Evolutionary conservation across 2,329 filamentous ascomycete species (phyloP), one percentile per base, ranked within the genome.

Genomic region (Botrytis fragariae): DNA sequence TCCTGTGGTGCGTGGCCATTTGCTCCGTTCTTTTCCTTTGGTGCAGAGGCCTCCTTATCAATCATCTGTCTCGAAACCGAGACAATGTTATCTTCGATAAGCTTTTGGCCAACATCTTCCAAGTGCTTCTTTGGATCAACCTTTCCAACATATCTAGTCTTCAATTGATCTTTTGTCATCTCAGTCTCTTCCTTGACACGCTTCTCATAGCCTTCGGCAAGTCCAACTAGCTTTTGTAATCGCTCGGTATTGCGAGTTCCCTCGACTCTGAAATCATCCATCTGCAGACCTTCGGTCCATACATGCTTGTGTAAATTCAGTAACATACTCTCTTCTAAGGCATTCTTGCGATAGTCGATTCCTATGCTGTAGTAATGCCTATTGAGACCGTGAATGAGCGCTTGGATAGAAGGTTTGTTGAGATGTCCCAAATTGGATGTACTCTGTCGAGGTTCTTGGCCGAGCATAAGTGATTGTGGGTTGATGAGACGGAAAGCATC

Each of bases 271-370:
- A 99, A 99, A 83, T 98, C 95, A 75, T 95, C 93, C 94, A 99
- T 98, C 82, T 97, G 90, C 77, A 99, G 84, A 8, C 95, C 96
- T 83, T 99, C 96, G 0, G 97, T 99, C 96, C 96, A 99, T 62
- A 98, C 95, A 79, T 98, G 96, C 87, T 99, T 99, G 88, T 99
- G 96, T 77, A 99, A 86, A 82, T 99, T 99, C 97, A 99, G 99
- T 80, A 99, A 84, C 96, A 99, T 99, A 84, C 97, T 98, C 87
- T 99, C 97, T 83, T 99, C 96, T 69, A 99, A 87, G 1, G 94
- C 95, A 0, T 95, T 97, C 87, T 99, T 99, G 81, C 95, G 89
- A 85, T 99, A 99, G 85, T 98, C 95, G 85, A 99, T 98, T 74
- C 90, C 95, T 81, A 99, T 99, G 79, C 94, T 97, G 88, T 99